Percentiles rank a stretch among this genome's conserved stretches.
These are phyloP conservation scores for Globisporangium takayamanum DNA, from an alignment of 352 stramenopile genomes.

Conservation along the genomic window DNA sequence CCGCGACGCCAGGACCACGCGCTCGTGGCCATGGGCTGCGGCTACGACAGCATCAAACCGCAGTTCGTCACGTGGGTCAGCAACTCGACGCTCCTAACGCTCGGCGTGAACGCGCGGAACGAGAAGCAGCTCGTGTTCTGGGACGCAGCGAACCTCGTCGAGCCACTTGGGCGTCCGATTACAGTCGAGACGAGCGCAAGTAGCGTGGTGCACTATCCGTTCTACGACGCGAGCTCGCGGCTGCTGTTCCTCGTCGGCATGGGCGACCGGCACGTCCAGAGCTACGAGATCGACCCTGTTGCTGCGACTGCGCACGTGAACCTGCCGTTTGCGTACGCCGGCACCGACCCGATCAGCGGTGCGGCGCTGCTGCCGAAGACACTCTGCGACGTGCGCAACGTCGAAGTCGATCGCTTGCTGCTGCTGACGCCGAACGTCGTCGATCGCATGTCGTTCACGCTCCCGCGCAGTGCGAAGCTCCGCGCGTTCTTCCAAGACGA, in stretches of 20 bases:
- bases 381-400: conserved; percentile 53
- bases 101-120: conserved; percentile 49
- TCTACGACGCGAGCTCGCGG: conserved; percentile 62
- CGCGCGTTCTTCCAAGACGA: conserved; percentile 81
- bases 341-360: conserved; percentile 41
- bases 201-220: conserved; percentile 42
- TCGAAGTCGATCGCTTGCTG: conserved; percentile 63
- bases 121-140: conserved; percentile 70
- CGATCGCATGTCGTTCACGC: conserved; percentile 53
- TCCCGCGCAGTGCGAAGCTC: conserved; percentile 61
- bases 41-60: conserved; percentile 56
- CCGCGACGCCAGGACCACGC: conserved; percentile 38
- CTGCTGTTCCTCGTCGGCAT: conserved; percentile 64
- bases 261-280: conserved; percentile 66
- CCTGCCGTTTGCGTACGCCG: conserved; percentile 50
- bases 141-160: conserved; percentile 64
- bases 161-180: conserved; percentile 38
- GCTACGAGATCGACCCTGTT: conserved; percentile 53
- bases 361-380: conserved; percentile 57
- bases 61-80: conserved; percentile 66
- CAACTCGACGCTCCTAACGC: conserved; percentile 35
- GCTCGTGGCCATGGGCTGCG: conserved; percentile 59
- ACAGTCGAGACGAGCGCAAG: conserved; percentile 32
- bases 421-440: conserved; percentile 46
- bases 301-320: conserved; percentile 44